phyloP scores from a whole-genome alignment of 148 eudicot species.

The Vaccinium vitisidaea region DNA sequence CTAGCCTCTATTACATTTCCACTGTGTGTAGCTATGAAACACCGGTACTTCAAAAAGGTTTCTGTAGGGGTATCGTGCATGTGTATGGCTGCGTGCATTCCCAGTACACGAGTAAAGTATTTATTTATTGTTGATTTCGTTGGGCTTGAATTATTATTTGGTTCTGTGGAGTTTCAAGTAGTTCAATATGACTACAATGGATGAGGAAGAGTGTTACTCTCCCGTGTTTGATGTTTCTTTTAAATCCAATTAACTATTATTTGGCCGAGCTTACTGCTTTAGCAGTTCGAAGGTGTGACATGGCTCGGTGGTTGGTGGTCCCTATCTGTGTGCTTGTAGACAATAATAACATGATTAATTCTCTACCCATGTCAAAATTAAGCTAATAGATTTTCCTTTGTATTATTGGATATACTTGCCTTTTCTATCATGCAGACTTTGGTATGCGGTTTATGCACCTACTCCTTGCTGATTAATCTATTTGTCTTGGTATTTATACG shows the following conservation, averaged over 20 bases:
- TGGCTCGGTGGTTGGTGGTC: neutral
- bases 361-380: neutral
- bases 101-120: neutral
- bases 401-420: too few species aligned
- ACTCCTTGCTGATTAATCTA: neutral
- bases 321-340: too few species aligned
- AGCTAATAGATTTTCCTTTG: neutral
- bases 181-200: too few species aligned
- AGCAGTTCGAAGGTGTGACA: neutral
- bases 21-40: neutral
- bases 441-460: neutral
- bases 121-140: neutral
- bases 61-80: neutral
- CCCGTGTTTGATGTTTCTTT: neutral
- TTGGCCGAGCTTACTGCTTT: neutral
- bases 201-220: neutral
- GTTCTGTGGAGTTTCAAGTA: too few species aligned
- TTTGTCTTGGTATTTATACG: conserved; percentile 10
- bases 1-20: neutral
- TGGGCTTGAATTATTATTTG: neutral
- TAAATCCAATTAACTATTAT: neutral
- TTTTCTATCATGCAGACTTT: neutral
- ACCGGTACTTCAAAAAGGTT: neutral
- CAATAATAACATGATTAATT: neutral
- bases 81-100: neutral